These are phyloP conservation scores for Euphorbia corollata DNA, from an alignment of 441 rosid species.

Conservation along the genomic window DNA sequence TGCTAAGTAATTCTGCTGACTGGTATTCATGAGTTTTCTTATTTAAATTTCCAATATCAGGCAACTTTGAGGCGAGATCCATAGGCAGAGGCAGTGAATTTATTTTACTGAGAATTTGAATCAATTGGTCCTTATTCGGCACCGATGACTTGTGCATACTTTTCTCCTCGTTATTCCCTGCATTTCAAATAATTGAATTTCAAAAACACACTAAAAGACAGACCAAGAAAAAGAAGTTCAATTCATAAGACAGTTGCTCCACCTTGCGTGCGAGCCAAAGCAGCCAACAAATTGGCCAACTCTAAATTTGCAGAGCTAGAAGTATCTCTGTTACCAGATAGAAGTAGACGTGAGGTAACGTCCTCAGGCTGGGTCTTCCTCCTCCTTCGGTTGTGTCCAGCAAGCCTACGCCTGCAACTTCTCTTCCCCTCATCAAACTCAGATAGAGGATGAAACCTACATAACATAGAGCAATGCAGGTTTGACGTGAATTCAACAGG, in stretches of 20 bases:
- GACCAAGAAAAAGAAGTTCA: background rate
- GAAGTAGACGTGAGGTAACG: constrained; percentile 39
- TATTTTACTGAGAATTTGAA: constrained; percentile 68
- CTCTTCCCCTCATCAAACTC: constrained; percentile 53
- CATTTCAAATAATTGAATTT: constrained; percentile 15
- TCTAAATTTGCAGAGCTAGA: constrained; percentile 38
- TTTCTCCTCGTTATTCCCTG: constrained; percentile 52
- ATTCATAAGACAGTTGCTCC: constrained; percentile 12
- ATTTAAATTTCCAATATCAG: constrained; percentile 39
- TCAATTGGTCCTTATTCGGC: constrained; percentile 60
- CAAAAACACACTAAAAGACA: constrained; percentile 8
- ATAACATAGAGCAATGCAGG: background rate
- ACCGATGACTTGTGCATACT: constrained; percentile 28
- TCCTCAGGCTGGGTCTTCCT: constrained; percentile 71
- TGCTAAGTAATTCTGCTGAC: constrained; percentile 34
- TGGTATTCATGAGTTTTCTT: constrained; percentile 38
- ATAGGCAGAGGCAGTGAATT: constrained; percentile 65
- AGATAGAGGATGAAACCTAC: constrained; percentile 47
- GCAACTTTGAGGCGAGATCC: constrained; percentile 61
- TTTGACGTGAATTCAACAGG: background rate
- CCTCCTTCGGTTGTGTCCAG: constrained; percentile 52
- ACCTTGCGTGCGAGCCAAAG: constrained; percentile 66
- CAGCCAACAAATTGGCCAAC: constrained; percentile 55
- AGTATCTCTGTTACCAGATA: constrained; percentile 38
- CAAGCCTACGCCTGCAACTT: constrained; percentile 53